Conservation (phyloP, 805 yeast genomes). For the Candida nemodendra region DNA sequence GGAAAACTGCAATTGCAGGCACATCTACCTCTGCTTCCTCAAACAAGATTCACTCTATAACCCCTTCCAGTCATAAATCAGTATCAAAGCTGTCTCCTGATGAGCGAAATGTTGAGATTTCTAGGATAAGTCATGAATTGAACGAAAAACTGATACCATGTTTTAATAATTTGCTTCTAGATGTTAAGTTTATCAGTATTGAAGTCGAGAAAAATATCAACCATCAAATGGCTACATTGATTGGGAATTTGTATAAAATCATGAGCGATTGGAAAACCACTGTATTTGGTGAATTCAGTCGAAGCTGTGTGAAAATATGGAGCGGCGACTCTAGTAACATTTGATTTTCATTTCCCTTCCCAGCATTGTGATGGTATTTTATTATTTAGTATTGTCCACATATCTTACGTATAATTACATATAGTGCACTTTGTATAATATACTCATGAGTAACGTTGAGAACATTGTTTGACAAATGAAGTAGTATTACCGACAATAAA, state of each 20-base stretch:
- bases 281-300: slow-evolving; percentile 25
- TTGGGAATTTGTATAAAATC: slow-evolving; percentile 14
- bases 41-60: slow-evolving; percentile 8
- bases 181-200: slow-evolving; percentile 43
- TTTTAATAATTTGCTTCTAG: slow-evolving; percentile 41
- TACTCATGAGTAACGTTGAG: no score
- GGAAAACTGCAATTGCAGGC: slow-evolving; percentile 24
- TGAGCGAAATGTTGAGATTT: slow-evolving; percentile 24
- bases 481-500: no score
- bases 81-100: slow-evolving; percentile 18
- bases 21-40: slow-evolving; percentile 18
- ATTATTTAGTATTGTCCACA: no score
- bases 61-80: slow-evolving; percentile 13
- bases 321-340: background rate
- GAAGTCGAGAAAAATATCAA: slow-evolving; percentile 42
- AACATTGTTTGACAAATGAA: no score
- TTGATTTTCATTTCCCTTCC: background rate
- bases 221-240: slow-evolving; percentile 15
- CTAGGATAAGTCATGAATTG: slow-evolving; percentile 22
- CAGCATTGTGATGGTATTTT: no score
- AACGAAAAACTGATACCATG: slow-evolving; percentile 48
- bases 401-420: no score
- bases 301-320: slow-evolving; percentile 29
- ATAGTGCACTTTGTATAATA: no score
- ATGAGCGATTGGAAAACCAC: slow-evolving; percentile 25